Evolutionary conservation across 768 basidiomycete species (phyloP), one percentile per base, ranked within the genome.

Genomic region (Podaxis sp.): DNA sequence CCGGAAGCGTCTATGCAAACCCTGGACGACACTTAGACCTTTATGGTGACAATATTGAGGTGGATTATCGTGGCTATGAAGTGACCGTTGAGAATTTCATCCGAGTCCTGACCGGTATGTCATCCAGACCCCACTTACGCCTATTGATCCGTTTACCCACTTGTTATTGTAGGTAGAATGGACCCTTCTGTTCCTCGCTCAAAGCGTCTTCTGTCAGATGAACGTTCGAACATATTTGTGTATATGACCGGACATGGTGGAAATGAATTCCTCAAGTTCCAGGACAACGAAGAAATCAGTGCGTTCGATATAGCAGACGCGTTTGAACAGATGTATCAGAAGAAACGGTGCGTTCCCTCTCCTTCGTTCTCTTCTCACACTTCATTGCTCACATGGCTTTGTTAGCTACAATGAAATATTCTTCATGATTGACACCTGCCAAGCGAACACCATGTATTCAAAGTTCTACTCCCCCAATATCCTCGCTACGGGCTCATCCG

Each of bases 241-340:
- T 99, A 97, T 75, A 92, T 99, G 93, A 96, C 97, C 0, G 97
- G 97, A 0, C 97, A 99, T 68, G 97, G 97, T 12, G 97, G 97
- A 0, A 92, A 96, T 69, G 97, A 97, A 74, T 99, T 99, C 73
- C 85, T 99, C 71, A 99, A 99, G 74, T 99, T 99, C 74, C 97
- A 99, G 72, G 97, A 99, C 72, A 95, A 92, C 72, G 97, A 99
- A 74, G 97, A 99, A 73, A 94, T 99, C 68, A 94, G 92, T 63
- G 95, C 96, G 0, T 94, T 92, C 63, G 97, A 99, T 72, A 85
- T 99, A n/a, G 96, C 96, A 0, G 96, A 99, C 72, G 96, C 97
- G 1, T 92, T 99, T 64, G 95, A 95, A 74, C 96, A 98, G 76
- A 99, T 99, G 96, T 95, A 90, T 81, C 92, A 96, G 73, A 98